Conservation (phyloP, 441 rosid genomes). For the Populus hybrid region DNA sequence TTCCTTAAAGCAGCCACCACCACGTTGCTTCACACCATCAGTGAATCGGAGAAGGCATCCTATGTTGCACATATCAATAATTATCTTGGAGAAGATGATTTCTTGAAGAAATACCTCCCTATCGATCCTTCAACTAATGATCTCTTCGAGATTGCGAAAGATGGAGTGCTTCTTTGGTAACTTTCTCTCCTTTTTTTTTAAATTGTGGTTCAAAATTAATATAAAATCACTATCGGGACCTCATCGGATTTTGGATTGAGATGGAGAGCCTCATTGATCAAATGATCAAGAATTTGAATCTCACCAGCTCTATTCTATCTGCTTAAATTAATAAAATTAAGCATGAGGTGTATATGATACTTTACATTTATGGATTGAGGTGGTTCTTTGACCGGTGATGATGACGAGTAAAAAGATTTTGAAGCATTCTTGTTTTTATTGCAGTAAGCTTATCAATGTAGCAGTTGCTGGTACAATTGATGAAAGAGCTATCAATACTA, state of each 20-base stretch:
- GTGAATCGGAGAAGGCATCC: conserved; percentile 85
- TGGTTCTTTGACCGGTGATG: conserved; percentile 1
- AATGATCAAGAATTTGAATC: neutral
- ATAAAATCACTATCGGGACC: neutral
- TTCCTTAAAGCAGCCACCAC: conserved; percentile 95
- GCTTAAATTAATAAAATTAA: neutral
- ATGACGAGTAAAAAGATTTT: neutral
- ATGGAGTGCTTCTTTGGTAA: conserved; percentile 96
- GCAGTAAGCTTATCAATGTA: conserved; percentile 96
- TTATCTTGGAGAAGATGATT: conserved; percentile 73
- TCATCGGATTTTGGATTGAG: neutral
- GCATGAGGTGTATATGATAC: neutral
- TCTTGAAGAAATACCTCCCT: conserved; percentile 69
- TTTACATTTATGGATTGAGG: neutral
- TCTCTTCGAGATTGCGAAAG: conserved; percentile 85
- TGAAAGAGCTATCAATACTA: conserved; percentile 53
- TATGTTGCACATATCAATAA: conserved; percentile 91
- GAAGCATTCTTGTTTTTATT: conserved; percentile 12
- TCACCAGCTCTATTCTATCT: neutral
- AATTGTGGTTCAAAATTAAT: neutral
- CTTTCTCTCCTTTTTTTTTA: neutral
- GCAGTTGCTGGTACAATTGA: conserved; percentile 98
- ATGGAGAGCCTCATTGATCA: neutral
- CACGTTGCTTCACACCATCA: conserved; percentile 82
- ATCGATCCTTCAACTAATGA: conserved; percentile 79